Evolutionary conservation across 768 basidiomycete genomes (phyloP).

Genomic region (Psilocybe azurescens): DNA sequence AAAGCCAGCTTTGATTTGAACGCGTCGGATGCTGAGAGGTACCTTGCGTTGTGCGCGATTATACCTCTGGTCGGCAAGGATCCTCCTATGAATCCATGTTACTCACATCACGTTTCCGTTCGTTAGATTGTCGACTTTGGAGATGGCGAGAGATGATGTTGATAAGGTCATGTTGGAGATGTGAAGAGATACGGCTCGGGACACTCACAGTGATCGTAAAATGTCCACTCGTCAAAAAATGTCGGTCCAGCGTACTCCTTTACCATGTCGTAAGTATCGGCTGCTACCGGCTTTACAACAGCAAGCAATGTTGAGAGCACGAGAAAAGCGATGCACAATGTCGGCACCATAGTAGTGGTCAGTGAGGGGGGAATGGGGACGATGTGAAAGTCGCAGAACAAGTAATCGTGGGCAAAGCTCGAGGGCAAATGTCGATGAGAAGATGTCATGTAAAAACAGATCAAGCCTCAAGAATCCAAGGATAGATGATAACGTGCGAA

Average conservation of each 20-base stretch:
- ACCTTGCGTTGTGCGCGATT: conserved; percentile 36
- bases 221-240: conserved; percentile 75
- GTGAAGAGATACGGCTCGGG: neutral
- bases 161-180: neutral
- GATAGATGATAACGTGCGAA: neutral
- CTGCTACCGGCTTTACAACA: conserved; percentile 10
- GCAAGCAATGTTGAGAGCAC: neutral
- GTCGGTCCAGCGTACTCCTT: conserved; percentile 62
- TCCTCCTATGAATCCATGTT: neutral
- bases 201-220: conserved; percentile 59
- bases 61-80: neutral
- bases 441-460: neutral
- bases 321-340: neutral
- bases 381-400: neutral
- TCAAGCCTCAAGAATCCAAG: too few species aligned
- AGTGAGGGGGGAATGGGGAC: neutral
- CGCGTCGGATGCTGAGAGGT: conserved; percentile 52
- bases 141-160: neutral
- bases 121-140: conserved; percentile 69
- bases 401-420: too few species aligned
- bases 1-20: conserved; percentile 58
- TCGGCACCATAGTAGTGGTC: neutral
- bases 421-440: neutral
- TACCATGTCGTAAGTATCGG: conserved; percentile 50
- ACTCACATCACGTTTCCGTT: conserved; percentile 63